Evolutionary conservation across 176 grass and related monocot genomes (phyloP), one percentile per base, ranked within the genome.

Genomic region (Zizania latifolia): DNA sequence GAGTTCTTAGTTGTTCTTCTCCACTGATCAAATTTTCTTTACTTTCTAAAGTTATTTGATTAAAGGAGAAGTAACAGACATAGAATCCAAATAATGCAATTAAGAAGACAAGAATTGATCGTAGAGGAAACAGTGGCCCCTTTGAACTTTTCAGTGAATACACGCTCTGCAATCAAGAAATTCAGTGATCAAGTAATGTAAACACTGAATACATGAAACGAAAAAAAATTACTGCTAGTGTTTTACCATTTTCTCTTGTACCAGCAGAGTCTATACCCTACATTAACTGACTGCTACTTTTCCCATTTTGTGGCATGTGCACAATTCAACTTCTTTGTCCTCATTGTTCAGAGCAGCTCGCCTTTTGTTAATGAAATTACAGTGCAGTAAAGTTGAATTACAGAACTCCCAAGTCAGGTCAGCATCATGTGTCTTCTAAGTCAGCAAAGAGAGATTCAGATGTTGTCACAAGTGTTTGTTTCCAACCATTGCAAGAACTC

Each of bases 21-120:
- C 34, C 0, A 5, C 2, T 66, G 30, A 16, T 16, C 48, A 50
- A 7, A 17, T 67, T 71, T 43, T 28, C 59, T 66, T 89, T 70
- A 77, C 41, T 87, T 36, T 91, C 94, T 26, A 84, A 28, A 22
- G 61, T 36, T 68, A 91, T 89, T 77, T 91, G 86, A 70, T 81
- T 93, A 55, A 93, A 83, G 75, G 81, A 93, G 40, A 85, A 50
- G 38, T 97, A 97, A 69, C 94, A 92, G 46, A 81, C 86, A 8
- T 89, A 89, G 53, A 93, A 86, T 46, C 83, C 77, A 65, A 97
- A 93, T 38, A 89, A 66, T 69, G 86, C 66, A 34, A 92, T 86
- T 55, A 89, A 87, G 80, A 93, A 85, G 65, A 97, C 34, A 19
- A 91, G 75, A 71, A 78, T 50, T 15, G 83, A 71, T 71, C 84